Base-by-base conservation (phyloP, 192 early-diverging fungal genomes). In the Backusella liffmaniae region DNA sequence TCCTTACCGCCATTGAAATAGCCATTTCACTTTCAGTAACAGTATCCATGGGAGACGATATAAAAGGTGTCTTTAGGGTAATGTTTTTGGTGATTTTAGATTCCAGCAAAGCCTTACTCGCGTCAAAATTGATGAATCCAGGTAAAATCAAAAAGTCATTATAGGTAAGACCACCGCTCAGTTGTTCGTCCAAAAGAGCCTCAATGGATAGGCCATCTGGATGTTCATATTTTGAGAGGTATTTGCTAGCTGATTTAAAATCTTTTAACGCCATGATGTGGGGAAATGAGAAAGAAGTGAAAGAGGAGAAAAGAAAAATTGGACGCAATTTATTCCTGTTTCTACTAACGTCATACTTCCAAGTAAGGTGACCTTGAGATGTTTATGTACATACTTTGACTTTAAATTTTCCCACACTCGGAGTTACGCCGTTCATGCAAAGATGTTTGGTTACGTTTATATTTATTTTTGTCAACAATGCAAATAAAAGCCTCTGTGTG, bases 1-100 rank as follows among this genome's bases (percentile, higher is more conserved):
- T 70, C 83, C 92, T 93, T 79, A 94, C 86, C 66, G 96, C 96
- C 94, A 99, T 97, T 75, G 93, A 91, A 82, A 98, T 95, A 49
- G 98, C 98, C 98, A 99, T 99, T n/a, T 95, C 91, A 16, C 93
- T 87, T 87, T 99, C 97, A 36, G 98, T 98, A 26, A 99, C 98
- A 39, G 98, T 99, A 84, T 99, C 98, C 98, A 99, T 99, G 71
- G 96, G 98, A 73, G 92, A 93, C 23, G 95, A 97, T 78, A 97
- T 78, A 82, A 99, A 94, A 5, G 98, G 98, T 13, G 96, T 95
- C 84, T 94, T 95, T 86, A 99, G 88, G 67, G 89, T 85, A 77
- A 95, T 96, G 74, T 95, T 91, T 85, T 91, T 94, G 23, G 96
- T 98, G 76, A 99, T 91, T 79, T 89, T 88, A 79, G 93, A 93